A percentile compares a stretch with the other conserved stretches of the same genome.
Evolutionary conservation across 306 rosid genomes (phyloP).

Genomic region (Fagus sylvatica): DNA sequence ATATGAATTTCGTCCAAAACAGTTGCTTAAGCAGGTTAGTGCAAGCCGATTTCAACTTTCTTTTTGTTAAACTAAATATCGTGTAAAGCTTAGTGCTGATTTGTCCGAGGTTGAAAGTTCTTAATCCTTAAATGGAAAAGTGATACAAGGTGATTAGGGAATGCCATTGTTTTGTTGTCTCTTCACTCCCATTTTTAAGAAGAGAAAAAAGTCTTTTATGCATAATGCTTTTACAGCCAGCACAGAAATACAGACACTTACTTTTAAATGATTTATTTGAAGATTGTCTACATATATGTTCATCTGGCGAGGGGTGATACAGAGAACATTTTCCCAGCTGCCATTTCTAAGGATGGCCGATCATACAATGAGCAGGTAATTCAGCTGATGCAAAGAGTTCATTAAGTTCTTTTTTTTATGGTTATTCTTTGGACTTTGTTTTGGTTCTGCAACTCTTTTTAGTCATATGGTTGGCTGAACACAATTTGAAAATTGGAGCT

Average conservation of each 20-base stretch:
- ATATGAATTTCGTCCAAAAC: constrained; percentile 93
- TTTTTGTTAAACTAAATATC: neutral
- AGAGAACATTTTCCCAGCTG: constrained; percentile 77
- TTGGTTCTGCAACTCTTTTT: constrained; percentile 11
- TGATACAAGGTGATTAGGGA: neutral
- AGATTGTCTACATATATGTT: constrained; percentile 91
- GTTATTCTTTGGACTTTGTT: constrained; percentile 3
- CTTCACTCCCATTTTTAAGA: neutral
- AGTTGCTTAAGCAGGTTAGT: constrained; percentile 90
- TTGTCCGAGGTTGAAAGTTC: neutral
- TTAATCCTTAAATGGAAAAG: neutral
- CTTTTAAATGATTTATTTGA: constrained; percentile 13
- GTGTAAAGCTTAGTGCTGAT: neutral
- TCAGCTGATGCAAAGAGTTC: constrained; percentile 13
- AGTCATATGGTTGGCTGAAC: constrained; percentile 1
- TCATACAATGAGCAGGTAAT: constrained; percentile 92
- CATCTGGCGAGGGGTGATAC: constrained; percentile 88
- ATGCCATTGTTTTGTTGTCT: neutral
- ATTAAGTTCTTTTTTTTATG: neutral
- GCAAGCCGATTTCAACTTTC: constrained; percentile 15
- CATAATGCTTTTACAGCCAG: constrained; percentile 4
- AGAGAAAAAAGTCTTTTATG: neutral
- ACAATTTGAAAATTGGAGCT: constrained; percentile 27
- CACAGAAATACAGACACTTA: neutral
- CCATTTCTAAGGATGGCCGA: constrained; percentile 96